Percentiles rank a stretch among this genome's conserved stretches.
Conservation (phyloP, 108 stramenopile species). For the Skeletonema potamos region DNA sequence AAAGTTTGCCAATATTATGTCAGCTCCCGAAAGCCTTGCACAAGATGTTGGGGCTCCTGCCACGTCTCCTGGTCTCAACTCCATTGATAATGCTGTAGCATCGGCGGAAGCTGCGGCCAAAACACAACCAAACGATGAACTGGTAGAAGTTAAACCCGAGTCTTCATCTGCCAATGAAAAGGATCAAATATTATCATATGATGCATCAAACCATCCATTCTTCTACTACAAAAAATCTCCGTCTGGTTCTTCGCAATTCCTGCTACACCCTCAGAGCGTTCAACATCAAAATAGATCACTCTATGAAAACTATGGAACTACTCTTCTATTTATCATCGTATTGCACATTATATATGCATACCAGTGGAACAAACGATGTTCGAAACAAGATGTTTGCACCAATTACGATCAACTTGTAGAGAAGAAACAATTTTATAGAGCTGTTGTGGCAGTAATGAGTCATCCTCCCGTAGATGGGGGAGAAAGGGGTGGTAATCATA, state of each 20-base stretch:
- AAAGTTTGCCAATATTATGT: neutral
- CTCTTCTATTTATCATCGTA: constrained; percentile 35
- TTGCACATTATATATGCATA: constrained; percentile 50
- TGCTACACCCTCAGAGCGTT: constrained; percentile 1
- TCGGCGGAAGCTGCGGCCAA: neutral
- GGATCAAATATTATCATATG: neutral
- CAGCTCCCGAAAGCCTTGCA: neutral
- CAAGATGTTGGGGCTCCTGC: neutral
- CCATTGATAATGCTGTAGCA: neutral
- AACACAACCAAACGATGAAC: neutral
- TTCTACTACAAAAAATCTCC: constrained; percentile 25
- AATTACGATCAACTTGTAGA: constrained; percentile 50
- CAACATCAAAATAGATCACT: neutral
- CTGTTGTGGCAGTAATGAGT: constrained; percentile 35
- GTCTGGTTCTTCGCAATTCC: constrained; percentile 16
- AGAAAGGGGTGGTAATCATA: constrained; percentile 3
- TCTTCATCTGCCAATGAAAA: neutral
- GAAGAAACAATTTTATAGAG: constrained; percentile 47
- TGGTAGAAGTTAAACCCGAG: neutral
- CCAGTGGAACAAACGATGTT: constrained; percentile 47
- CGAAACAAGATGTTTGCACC: constrained; percentile 37
- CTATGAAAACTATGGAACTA: constrained; percentile 27
- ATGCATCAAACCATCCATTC: constrained; percentile 18
- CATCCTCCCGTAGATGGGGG: constrained; percentile 52
- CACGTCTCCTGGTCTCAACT: neutral